These are phyloP conservation scores for Chalciporus sphaerocephalus DNA, from an alignment of 768 basidiomycete species.

Conservation along the genomic window DNA sequence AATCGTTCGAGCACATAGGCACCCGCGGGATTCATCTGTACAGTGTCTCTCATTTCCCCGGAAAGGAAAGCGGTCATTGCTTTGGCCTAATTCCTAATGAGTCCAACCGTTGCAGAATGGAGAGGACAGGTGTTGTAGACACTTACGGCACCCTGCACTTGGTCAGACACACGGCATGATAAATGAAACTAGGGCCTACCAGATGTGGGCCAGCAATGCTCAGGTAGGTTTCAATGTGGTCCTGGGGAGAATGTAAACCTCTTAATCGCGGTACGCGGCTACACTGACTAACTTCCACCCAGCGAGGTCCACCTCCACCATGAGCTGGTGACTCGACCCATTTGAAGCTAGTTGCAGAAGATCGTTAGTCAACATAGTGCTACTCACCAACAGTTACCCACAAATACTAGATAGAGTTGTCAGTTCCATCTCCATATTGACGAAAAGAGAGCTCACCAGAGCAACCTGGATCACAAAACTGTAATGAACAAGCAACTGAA, in stretches of 20 bases:
- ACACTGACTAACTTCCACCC: slow-evolving; percentile 73
- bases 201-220: slow-evolving; percentile 85
- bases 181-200: slow-evolving; percentile 37
- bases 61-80: slow-evolving; percentile 93
- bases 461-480: slow-evolving; percentile 45
- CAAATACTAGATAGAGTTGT: slow-evolving; percentile 65
- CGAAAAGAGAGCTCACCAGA: slow-evolving; percentile 36
- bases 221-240: slow-evolving; percentile 82
- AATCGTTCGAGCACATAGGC: slow-evolving; percentile 82
- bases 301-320: slow-evolving; percentile 76
- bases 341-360: slow-evolving; percentile 58
- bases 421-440: slow-evolving; percentile 3
- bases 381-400: slow-evolving; percentile 38
- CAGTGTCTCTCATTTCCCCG: slow-evolving; percentile 94
- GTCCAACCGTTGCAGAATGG: neutral
- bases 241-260: slow-evolving; percentile 35
- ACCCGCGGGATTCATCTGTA: slow-evolving; percentile 77
- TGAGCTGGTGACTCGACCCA: slow-evolving; percentile 90
- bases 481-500: slow-evolving; percentile 33
- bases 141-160: slow-evolving; percentile 66
- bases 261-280: neutral
- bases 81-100: slow-evolving; percentile 58
- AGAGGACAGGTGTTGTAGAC: neutral
- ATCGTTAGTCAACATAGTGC: slow-evolving; percentile 2
- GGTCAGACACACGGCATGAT: slow-evolving; percentile 1